Evolutionary conservation across 495 filamentous ascomycete species (phyloP).

Genomic region (Neurospora intermedia): DNA sequence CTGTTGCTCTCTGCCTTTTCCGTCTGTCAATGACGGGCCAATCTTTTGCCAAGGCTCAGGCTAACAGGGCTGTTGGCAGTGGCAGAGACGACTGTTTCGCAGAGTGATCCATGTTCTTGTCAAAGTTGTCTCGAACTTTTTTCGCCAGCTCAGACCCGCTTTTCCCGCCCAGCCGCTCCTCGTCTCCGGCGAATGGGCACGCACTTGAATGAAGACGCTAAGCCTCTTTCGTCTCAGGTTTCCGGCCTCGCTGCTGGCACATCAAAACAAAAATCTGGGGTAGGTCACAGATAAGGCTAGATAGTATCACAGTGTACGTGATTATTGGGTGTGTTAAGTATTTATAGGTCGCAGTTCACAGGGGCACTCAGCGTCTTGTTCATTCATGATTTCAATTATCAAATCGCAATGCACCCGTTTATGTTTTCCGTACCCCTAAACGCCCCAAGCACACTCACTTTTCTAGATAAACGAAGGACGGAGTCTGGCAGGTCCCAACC

Average conservation of each 20-base stretch:
- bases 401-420: background rate
- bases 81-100: background rate
- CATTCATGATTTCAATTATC: background rate
- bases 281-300: background rate
- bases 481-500: conserved; percentile 60
- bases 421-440: background rate
- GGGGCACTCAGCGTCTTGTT: background rate
- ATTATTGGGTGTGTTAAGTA: background rate
- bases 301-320: no score
- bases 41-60: background rate
- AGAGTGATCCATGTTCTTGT: background rate
- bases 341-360: background rate
- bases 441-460: background rate
- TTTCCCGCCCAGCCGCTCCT: background rate
- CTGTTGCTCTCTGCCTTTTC: background rate
- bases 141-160: background rate
- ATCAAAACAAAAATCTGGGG: background rate
- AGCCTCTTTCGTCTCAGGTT: background rate
- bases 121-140: background rate
- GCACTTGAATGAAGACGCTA: background rate
- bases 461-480: background rate
- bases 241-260: background rate
- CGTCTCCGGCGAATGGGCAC: background rate
- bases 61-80: background rate
- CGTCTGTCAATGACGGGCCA: background rate